Conservation (phyloP, 345 rosid genomes). For the Syzygium grande region DNA sequence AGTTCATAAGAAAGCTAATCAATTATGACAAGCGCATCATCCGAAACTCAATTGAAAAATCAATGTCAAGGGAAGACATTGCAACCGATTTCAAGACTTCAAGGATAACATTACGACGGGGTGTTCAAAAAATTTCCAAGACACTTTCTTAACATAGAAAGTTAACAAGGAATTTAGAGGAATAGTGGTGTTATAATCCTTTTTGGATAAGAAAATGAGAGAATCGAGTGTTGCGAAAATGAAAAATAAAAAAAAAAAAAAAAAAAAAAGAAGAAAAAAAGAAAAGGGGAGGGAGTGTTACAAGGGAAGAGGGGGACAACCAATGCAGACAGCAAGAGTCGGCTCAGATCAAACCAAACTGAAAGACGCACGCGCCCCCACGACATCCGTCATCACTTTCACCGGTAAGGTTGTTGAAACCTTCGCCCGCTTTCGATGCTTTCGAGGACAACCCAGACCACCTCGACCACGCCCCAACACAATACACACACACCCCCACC, state of each 20-base stretch:
- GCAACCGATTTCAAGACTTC: not conserved
- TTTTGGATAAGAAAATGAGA: not conserved
- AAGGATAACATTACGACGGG: not conserved
- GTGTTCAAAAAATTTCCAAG: not conserved
- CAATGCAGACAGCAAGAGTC: not conserved
- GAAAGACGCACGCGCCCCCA: not conserved
- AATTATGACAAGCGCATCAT: not conserved
- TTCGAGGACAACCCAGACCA: constrained; percentile 20
- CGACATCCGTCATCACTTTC: not conserved
- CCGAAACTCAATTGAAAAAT: not conserved
- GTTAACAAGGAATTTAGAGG: not conserved
- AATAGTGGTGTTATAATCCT: not conserved
- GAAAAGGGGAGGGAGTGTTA: not conserved
- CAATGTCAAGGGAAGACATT: not conserved
- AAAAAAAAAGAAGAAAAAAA: too few species aligned
- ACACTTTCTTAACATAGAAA: not conserved
- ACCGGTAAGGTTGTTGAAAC: constrained; percentile 46
- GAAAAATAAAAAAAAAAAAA: not conserved
- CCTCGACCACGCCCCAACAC: too few species aligned
- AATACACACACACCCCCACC: too few species aligned
- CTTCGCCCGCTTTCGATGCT: constrained; percentile 68
- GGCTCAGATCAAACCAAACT: not conserved
- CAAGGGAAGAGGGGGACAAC: not conserved
- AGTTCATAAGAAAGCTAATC: not conserved
- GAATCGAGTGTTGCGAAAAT: not conserved